Percentiles rank a stretch among this genome's conserved stretches.
Evolutionary conservation across 768 basidiomycete genomes (phyloP).

Genomic region (Russula emetica): DNA sequence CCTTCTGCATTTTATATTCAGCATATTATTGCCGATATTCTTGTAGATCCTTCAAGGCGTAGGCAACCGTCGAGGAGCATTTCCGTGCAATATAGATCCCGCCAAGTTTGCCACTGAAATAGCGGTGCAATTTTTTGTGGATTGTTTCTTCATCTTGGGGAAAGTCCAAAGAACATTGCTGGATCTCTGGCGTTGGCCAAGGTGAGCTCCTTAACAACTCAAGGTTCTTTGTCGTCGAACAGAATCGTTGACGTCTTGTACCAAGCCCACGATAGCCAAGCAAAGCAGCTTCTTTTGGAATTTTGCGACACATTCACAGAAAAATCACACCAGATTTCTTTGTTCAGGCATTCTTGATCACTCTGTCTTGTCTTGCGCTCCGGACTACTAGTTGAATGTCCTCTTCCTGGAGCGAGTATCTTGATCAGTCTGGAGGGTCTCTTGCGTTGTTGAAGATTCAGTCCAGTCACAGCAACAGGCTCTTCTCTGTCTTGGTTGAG

Average conservation of each 20-base stretch:
- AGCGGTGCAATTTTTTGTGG: constrained; percentile 19
- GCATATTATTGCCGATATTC: not conserved
- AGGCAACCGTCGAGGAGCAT: constrained; percentile 8
- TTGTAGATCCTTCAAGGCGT: not conserved
- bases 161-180: not conserved
- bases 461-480: constrained; percentile 22
- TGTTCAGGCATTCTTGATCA: constrained; percentile 21
- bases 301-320: constrained; percentile 20
- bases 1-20: not conserved
- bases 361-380: constrained; percentile 23
- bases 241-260: constrained; percentile 12
- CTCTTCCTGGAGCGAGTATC: constrained; percentile 12
- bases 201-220: constrained; percentile 6
- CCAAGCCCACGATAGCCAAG: constrained; percentile 23
- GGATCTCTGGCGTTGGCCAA: constrained; percentile 8
- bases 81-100: not conserved
- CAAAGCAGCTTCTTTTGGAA: constrained; percentile 7
- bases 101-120: not conserved
- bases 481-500: constrained; percentile 10
- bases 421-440: constrained; percentile 13
- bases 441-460: constrained; percentile 22
- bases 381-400: constrained; percentile 12
- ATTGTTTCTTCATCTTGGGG: constrained; percentile 12
- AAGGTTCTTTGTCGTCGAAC: constrained; percentile 12
- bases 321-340: constrained; percentile 16